Base-by-base conservation (phyloP, 495 filamentous ascomycete genomes). In the Aeminium ludgeri region DNA sequence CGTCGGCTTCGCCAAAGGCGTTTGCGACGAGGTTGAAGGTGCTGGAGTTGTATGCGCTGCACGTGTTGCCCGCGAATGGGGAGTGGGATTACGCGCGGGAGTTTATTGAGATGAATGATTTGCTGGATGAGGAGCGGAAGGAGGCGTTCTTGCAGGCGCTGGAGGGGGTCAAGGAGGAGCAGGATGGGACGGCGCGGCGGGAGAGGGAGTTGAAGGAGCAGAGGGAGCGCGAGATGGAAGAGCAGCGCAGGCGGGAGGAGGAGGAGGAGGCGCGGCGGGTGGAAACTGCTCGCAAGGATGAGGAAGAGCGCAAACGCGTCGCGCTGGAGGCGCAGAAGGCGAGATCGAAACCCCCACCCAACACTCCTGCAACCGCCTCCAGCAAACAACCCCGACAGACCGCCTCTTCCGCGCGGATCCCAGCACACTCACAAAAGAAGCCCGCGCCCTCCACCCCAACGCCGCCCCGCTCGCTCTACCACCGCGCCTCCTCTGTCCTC, bases 41-140 rank as follows among this genome's bases (percentile, higher is more conserved):
- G 35, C 76, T 95, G 30, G 91, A 97, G 60, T 67, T 97, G 1
- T 97, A 91, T 50, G 86, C 82, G 3, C 67, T 97, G 4, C 89
- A 96, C 59, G 82, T 96, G 15, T 74, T 97, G 12, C 76, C 85
- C 12, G 70, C 80, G 30, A 94, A 92, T 50, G 74, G 77, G 27
- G 84, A 96, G 62, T 97, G 91, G 89, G 80, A 87, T 32, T 95
- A 95, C 54, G 84, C 89, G 0, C 67, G 70, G 19, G 80, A 89
- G 49, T 96, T 96, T 62, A 86, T 96, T 43, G 75, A 66, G 43
- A 66, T 84, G 45, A 84, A 72, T 53, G 72, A 85, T 29, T 71
- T 89, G 17, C 72, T 97, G 0, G 89, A 95, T 56, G 87, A 96
- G 41, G 89, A 96, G 55, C 72, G 81, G 27, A 76, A 82, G 56